Conservation (phyloP, 345 rosid species). For the Litchi chinensis region DNA sequence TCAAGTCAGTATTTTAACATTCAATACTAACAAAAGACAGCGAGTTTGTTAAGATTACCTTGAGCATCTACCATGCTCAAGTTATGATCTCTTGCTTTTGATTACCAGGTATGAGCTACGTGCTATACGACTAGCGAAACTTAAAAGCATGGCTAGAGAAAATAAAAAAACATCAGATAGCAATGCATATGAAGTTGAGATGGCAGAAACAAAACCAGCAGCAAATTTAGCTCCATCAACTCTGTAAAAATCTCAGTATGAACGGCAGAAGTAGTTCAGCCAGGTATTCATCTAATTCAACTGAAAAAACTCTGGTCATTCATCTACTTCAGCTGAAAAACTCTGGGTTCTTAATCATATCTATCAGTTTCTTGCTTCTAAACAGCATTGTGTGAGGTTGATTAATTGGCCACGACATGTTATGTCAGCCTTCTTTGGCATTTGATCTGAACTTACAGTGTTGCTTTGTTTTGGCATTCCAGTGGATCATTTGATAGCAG, state of each 20-base stretch:
- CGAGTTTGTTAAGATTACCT: no score
- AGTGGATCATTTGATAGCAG: conserved; percentile 4
- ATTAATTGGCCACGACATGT: background rate
- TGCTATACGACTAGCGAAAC: conserved; percentile 43
- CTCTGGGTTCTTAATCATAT: background rate
- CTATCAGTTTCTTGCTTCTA: background rate
- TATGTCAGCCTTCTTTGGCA: background rate
- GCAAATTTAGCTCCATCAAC: conserved; percentile 30
- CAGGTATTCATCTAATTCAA: conserved; percentile 18
- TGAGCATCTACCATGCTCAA: background rate
- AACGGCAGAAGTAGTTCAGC: background rate
- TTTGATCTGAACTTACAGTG: conserved; percentile 6
- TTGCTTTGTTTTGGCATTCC: background rate
- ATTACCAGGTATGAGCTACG: conserved; percentile 53
- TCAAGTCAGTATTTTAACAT: background rate
- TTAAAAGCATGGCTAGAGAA: conserved; percentile 39
- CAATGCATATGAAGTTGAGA: conserved; percentile 53
- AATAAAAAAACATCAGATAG: conserved; percentile 31
- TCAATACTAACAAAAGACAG: background rate
- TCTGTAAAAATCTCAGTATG: conserved; percentile 31
- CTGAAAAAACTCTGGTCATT: background rate
- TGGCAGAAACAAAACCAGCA: conserved; percentile 51
- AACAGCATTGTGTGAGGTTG: conserved; percentile 2
- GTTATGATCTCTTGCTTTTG: background rate
- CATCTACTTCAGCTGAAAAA: background rate